Evolutionary conservation across 441 rosid genomes (phyloP).

Genomic region (Viola pubescens): DNA sequence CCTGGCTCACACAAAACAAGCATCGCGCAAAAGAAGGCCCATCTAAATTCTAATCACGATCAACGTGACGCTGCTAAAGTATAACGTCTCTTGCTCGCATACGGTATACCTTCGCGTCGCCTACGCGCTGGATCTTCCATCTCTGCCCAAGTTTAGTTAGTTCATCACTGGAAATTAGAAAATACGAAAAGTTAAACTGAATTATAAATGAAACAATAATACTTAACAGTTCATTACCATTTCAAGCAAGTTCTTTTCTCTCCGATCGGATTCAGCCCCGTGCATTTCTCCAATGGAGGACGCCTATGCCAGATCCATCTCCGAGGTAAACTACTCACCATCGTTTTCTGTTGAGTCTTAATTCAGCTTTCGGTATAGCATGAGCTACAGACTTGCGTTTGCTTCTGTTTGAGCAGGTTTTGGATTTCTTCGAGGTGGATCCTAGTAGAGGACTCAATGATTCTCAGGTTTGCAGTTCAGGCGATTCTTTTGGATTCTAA

Average conservation of each 20-base stretch:
- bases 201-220: too few species aligned
- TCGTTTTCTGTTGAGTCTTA: not conserved
- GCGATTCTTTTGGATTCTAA: not conserved
- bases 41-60: too few species aligned
- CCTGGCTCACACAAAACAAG: too few species aligned
- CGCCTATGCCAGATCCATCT: conserved; percentile 87
- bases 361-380: not conserved
- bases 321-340: conserved; percentile 48
- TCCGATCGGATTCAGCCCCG: conserved; percentile 8
- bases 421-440: conserved; percentile 80
- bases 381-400: conserved; percentile 5
- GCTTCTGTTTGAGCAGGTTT: conserved; percentile 41
- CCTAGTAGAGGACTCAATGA: conserved; percentile 68
- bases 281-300: conserved; percentile 56
- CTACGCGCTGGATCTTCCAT: too few species aligned
- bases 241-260: not conserved
- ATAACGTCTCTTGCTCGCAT: too few species aligned
- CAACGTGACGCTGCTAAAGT: too few species aligned
- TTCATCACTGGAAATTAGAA: too few species aligned
- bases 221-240: not conserved
- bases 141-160: too few species aligned
- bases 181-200: too few species aligned
- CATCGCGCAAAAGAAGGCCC: too few species aligned
- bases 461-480: conserved; percentile 53
- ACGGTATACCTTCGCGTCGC: too few species aligned